These are phyloP conservation scores for Yamadazyma insecticola DNA, from an alignment of 805 yeast species.

Conservation along the genomic window DNA sequence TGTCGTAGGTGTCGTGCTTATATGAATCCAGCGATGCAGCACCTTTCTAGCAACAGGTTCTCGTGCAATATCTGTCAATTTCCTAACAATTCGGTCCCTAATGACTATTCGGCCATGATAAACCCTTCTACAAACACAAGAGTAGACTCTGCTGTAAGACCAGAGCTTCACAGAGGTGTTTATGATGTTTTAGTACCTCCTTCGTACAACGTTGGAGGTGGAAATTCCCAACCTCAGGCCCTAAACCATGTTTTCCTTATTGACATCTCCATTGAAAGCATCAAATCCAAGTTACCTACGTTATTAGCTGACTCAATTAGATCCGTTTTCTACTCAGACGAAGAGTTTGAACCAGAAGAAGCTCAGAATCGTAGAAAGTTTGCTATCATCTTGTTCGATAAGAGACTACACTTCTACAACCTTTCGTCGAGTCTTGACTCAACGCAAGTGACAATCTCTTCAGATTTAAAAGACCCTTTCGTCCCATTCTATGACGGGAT, in stretches of 20 bases:
- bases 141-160: slow-evolving; percentile 57
- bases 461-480: slow-evolving; percentile 74
- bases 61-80: slow-evolving; percentile 86
- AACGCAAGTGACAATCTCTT: slow-evolving; percentile 55
- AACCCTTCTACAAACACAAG: slow-evolving; percentile 49
- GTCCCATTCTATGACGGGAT: slow-evolving; percentile 76
- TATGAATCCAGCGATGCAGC: slow-evolving; percentile 77
- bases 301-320: slow-evolving; percentile 70
- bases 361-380: slow-evolving; percentile 35
- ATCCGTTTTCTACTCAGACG: slow-evolving; percentile 31
- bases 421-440: slow-evolving; percentile 52
- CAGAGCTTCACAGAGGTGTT: slow-evolving; percentile 78
- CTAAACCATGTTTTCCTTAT: slow-evolving; percentile 69
- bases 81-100: slow-evolving; percentile 59
- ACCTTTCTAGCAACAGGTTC: slow-evolving; percentile 56
- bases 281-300: slow-evolving; percentile 55
- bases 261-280: slow-evolving; percentile 60
- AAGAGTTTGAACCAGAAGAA: slow-evolving; percentile 11
- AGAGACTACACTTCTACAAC: slow-evolving; percentile 67
- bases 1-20: slow-evolving; percentile 91
- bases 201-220: slow-evolving; percentile 55
- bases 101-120: slow-evolving; percentile 59
- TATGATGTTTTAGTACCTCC: slow-evolving; percentile 80
- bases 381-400: slow-evolving; percentile 75
- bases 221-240: slow-evolving; percentile 32